Percentiles rank a stretch among this genome's conserved stretches.
phyloP scores from a whole-genome alignment of 257 asterid genomes.

The Phtheirospermum japonicum region DNA sequence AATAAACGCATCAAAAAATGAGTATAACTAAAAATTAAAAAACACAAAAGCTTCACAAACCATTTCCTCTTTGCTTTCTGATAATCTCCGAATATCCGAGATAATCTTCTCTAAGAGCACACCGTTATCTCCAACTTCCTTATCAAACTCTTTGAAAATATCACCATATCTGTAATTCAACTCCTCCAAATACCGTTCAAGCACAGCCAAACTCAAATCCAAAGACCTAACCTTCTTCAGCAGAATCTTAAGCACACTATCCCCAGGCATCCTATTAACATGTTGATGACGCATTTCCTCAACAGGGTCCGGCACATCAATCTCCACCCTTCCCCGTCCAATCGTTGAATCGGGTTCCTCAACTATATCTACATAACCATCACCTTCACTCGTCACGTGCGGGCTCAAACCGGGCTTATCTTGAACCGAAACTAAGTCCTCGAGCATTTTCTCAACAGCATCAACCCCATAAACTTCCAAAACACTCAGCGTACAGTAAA shows the following conservation, averaged over 20 bases:
- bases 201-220: conserved; percentile 77
- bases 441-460: conserved; percentile 98
- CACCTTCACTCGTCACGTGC: conserved; percentile 36
- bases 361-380: conserved; percentile 34
- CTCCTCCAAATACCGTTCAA: conserved; percentile 83
- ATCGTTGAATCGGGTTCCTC: conserved; percentile 42
- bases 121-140: conserved; percentile 58
- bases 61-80: conserved; percentile 63
- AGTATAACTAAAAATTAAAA: too few species aligned
- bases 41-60: conserved; percentile 39
- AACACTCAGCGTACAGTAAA: conserved; percentile 83
- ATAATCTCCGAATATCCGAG: conserved; percentile 56
- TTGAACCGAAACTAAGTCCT: conserved; percentile 57
- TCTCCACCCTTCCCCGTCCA: conserved; percentile 36
- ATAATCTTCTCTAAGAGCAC: conserved; percentile 53
- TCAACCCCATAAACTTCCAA: conserved; percentile 92
- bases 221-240: conserved; percentile 82
- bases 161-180: conserved; percentile 65
- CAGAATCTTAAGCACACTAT: conserved; percentile 89
- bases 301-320: conserved; percentile 61
- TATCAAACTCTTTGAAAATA: conserved; percentile 60
- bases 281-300: conserved; percentile 75
- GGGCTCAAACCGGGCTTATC: conserved; percentile 42
- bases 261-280: conserved; percentile 92
- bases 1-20: background rate